Evolutionary conservation across 225 moss, liverwort and hornwort genomes (phyloP).

Genomic region (Climacium dendroides): DNA sequence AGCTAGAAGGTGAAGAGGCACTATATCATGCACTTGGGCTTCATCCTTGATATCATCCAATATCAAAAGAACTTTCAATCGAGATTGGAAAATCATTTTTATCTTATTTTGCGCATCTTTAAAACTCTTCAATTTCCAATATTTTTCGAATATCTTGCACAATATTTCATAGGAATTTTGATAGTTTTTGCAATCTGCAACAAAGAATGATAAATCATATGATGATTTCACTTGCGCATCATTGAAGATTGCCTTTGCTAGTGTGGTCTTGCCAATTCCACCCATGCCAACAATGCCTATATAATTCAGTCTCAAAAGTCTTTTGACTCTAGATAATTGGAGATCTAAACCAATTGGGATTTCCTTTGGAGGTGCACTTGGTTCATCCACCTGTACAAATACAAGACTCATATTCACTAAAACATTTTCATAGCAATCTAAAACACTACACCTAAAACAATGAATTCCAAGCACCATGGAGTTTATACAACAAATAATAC

Average conservation of each 20-base stretch:
- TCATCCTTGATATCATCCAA: background rate
- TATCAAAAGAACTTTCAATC: background rate
- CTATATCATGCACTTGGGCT: background rate
- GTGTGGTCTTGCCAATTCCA: background rate
- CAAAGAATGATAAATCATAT: rapidly evolving
- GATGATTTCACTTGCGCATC: rapidly evolving
- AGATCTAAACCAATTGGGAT: rapidly evolving
- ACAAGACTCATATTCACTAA: background rate
- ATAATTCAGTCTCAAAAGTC: background rate
- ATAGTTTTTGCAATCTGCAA: background rate
- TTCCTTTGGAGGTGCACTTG: too few relatives aligned
- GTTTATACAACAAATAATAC: background rate
- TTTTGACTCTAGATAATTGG: background rate
- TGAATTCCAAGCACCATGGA: background rate
- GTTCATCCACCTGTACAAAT: background rate
- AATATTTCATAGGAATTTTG: background rate
- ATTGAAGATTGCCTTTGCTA: background rate
- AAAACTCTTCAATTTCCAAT: background rate
- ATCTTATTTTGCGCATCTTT: too few relatives aligned
- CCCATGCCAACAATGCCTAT: background rate
- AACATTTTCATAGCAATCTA: too few relatives aligned
- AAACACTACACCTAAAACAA: background rate
- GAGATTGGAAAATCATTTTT: too few relatives aligned
- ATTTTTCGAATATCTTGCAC: background rate
- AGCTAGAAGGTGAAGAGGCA: background rate